Base-by-base conservation (phyloP, 2,329 filamentous ascomycete species). In the Pseudogymnoascus sp. region DNA sequence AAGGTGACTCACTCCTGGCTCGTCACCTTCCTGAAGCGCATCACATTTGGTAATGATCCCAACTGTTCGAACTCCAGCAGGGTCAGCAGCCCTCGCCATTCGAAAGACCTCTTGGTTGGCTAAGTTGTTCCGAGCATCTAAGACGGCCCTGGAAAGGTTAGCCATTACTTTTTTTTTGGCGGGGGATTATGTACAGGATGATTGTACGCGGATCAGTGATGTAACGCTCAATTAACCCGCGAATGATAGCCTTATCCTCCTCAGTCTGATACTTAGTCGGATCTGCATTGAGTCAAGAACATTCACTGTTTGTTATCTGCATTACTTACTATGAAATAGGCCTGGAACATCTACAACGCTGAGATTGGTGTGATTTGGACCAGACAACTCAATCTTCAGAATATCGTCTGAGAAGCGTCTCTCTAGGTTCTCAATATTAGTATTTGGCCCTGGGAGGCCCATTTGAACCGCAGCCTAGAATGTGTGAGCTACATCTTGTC, bases 271-370 rank as follows among this genome's bases (percentile, higher is more conserved):
- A 35, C 75, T 69, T 0, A 81, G 62, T 63, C 7, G 25, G 59
- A 16, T 61, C 37, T 47, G 5, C 14, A 16, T 14, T 7, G 8
- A n/a, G n/a, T 44, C 23, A 37, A 42, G 14, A 33, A 28, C 18
- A 44, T 28, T 28, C n/a, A 47, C n/a, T 1, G 21, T 25, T 47
- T 38, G 21, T 10, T n/a, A 3, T 50, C 12, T 14, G 25, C 12
- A 59, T 35, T 16, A 50, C 18, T 18, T 47, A 0, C 76, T 75
- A 31, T 79, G 75, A 60, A 84, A 81, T 5, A 86, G 70, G 2
- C 83, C 82, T 0, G 82, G 83, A 1, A 85, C 74, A 67, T 86
- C 82, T 4, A 86, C 81, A 35, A 85, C 75, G 0, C 82, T 85
- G 28, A 86, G 74, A 16, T 83, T 77, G 1, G 78, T 78, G 25